Conservation (phyloP, 2,329 filamentous ascomycete species). For the Fonsecaea nubica region DNA sequence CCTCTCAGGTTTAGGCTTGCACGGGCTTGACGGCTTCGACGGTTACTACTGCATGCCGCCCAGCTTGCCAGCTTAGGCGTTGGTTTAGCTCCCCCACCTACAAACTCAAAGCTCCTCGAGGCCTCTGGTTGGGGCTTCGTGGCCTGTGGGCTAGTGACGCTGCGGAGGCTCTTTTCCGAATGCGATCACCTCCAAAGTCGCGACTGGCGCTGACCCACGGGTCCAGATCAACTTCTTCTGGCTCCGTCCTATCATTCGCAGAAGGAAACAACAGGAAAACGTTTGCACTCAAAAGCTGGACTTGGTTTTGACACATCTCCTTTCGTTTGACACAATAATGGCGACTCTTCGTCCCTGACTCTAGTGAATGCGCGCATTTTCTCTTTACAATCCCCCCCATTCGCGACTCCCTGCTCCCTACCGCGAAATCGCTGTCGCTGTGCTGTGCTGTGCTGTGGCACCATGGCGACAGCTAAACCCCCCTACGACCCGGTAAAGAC, state of each 20-base stretch:
- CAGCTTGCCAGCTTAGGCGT: constrained; percentile 3
- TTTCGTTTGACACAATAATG: neutral
- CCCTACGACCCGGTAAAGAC: constrained; percentile 38
- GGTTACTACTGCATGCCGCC: constrained; percentile 9
- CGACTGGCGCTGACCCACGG: constrained; percentile 3
- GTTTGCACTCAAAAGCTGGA: neutral
- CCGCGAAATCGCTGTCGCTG: constrained; percentile 8
- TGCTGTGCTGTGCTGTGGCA: constrained; percentile 3
- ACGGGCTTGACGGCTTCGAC: neutral
- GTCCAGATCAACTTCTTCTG: constrained; percentile 1
- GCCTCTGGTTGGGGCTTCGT: constrained; percentile 9
- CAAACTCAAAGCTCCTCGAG: neutral
- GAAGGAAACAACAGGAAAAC: neutral
- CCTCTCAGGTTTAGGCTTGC: neutral
- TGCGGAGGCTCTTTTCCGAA: constrained; percentile 1
- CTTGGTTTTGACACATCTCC: neutral
- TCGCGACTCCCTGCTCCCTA: neutral
- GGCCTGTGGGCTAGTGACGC: neutral
- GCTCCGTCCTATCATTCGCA: neutral
- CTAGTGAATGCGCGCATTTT: constrained; percentile 2
- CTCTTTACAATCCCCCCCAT: neutral
- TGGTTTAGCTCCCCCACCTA: neutral
- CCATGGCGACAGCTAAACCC: constrained; percentile 35
- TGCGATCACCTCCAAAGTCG: neutral
- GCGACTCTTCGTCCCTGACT: neutral